Evolutionary conservation across 1,284 basidiomycete genomes (phyloP), one percentile per base, ranked within the genome.

Genomic region (Ustilago loliicola): DNA sequence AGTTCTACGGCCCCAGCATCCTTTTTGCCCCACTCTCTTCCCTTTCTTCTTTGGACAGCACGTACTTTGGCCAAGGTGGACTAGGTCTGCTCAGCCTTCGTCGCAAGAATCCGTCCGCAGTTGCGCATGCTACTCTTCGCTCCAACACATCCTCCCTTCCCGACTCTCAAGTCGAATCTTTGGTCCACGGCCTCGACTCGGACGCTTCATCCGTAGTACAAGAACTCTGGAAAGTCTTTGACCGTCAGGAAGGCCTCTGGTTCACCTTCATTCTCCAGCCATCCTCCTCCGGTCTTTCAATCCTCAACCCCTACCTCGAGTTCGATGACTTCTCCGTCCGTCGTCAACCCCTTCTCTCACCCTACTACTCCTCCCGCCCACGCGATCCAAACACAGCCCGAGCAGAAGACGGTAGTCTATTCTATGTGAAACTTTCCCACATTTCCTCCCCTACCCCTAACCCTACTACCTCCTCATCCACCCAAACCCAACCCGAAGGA

Each of bases 241-340:
- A 74, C 51, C 8, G 45, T 15, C 45, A 61, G 48, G 80, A 81
- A 53, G 80, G 79, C 0, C 67, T 81, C 10, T 81, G 80, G 80
- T 81, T 81, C 62, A 60, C 54, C 45, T 77, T 73, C 55, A 60
- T 40, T n/a, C 65, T 78, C n/a, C 9, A 40, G 2, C 66, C 60
- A 3, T 17, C 61, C 25, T 19, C 40, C 15, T 32, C 34, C 1
- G 58, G 53, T 8, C n/a, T 25, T 11, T 17, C 63, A n/a, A 51
- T 40, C 7, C n/a, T 71, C 30, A 27, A 56, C 10, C 75, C 78
- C 0, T 79, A 72, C 56, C 40, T 81, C 15, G 78, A 81, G 30
- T 80, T 81, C 34, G 80, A 81, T 51, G 76, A 75, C 59, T 81
- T 80, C 48, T 72, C 71, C 13, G 66, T 80, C 2, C 68, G 67